Base-by-base conservation (phyloP, 2,329 filamentous ascomycete species). In the Truncatella angustata region DNA sequence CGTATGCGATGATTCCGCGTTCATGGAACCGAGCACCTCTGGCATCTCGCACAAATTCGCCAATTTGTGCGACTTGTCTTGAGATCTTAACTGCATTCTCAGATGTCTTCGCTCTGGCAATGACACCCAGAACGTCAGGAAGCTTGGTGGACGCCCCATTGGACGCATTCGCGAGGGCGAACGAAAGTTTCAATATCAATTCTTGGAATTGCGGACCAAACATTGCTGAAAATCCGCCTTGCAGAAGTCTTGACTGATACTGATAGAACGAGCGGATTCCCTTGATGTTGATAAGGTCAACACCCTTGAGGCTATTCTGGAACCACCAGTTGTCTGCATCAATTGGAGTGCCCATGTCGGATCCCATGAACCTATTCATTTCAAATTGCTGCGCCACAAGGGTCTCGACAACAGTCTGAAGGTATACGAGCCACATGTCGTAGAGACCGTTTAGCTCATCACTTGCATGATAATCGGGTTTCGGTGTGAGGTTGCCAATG, bases 191-290 rank as follows among this genome's bases (percentile, higher is more conserved):
- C 14, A 81, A 69, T 2, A 79, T 76, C 0, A 81, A 67, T 51
- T 80, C 77, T 51, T 81, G 77, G 4, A 80, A 62, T 59, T 78
- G 79, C 6, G 74, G 66, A 0, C 77, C 77, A 32, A 80, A 81
- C 0, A 81, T 64, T 0, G 75, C 72, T 0, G 75, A 70, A 52
- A 81, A 80, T 0, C 77, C 77, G 5, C 70, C 70, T 52, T 80
- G 76, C 3, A 81, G 65, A 2, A 80, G 66, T 2, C 78, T 70
- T 7, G 73, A 76, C 58, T 81, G 78, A 57, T 80, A 79, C 36
- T 73, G 70, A 55, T 81, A 80, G 53, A 81, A 80, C 20, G 73
- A 73, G 1, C 77, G 70, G 1, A 81, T 73, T 11, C 75, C 77
- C 5, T 76, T 71, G 43, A 74, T 77, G 53, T 75, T 80, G 37